Evolutionary conservation across 192 early-diverging fungal species (phyloP), one percentile per base, ranked within the genome.

Genomic region (Allomyces macrogynus): DNA sequence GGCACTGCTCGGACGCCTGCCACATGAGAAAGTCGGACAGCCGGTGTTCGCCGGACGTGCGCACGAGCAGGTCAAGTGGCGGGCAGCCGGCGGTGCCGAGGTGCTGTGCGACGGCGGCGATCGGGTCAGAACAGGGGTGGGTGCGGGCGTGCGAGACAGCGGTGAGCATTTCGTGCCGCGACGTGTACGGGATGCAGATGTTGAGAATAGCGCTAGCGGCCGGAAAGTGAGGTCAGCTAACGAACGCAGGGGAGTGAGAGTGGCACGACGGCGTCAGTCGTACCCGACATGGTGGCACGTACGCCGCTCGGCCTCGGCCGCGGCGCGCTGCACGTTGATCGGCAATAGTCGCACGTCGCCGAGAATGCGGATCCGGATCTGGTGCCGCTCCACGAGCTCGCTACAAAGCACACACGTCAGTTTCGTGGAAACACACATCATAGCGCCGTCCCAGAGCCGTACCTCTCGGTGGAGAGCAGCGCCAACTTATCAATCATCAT

Each of bases 11-110:
- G 64, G 22, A 43, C 65, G 75, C 81, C 78, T 98, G 91, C 90
- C 90, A 95, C 27, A 98, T 74, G 77, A 95, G 74, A 76, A 89
- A 99, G 73, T 97, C 95, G 69, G 89, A 92, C 62, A 99, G 78
- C 3, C 96, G 77, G 16, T 88, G 85, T 72, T 99, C 92, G n/a
- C 93, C 94, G 10, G 90, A 93, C 0, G 96, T 99, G 49, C 96
- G 81, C 60, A 99, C 80, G 43, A 95, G 70, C 18, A 97, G 78
- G 67, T 99, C 93, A 61, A 97, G 70, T 18, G 84, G 83, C 5
- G 87, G 84, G 60, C 76, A 84, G 10, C 70, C 70, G 64, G 69
- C 74, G 49, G 77, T 91, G 68, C 75, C 90, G 69, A 88, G 74
- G 65, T 78, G 80, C 60, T 76, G 70, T 63, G 75, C 79, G 49